phyloP scores from a whole-genome alignment of 768 basidiomycete species.

The Dioszegia crocea region DNA sequence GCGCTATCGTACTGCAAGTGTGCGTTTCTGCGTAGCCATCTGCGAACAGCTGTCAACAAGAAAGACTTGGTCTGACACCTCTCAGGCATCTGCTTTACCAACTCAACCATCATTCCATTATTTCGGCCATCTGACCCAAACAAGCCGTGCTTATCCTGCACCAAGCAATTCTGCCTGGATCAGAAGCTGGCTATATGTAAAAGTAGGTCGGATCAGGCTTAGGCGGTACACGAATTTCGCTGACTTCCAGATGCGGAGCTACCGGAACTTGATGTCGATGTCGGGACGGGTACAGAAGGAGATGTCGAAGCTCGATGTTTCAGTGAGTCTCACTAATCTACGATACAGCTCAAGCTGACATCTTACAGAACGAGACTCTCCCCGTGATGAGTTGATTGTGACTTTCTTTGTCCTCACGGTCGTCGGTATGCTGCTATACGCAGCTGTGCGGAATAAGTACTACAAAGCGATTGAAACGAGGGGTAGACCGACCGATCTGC shows the following conservation, averaged over 20 bases:
- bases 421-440: conserved; percentile 75
- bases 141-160: conserved; percentile 88
- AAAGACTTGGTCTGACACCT: neutral
- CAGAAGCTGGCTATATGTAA: conserved; percentile 75
- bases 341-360: neutral
- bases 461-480: conserved; percentile 42
- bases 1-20: conserved; percentile 50
- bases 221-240: neutral
- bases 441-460: conserved; percentile 58
- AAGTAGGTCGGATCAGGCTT: conserved; percentile 22
- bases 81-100: conserved; percentile 85
- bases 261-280: conserved; percentile 85
- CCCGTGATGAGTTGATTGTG: conserved; percentile 89
- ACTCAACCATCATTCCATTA: conserved; percentile 78
- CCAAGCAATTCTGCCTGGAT: conserved; percentile 91
- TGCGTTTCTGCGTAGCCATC: conserved; percentile 12
- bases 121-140: conserved; percentile 75
- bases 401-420: conserved; percentile 84
- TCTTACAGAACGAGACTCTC: conserved; percentile 78
- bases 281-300: conserved; percentile 88
- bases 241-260: conserved; percentile 51
- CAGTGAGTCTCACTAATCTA: conserved; percentile 59
- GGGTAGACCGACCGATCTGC: conserved; percentile 46
- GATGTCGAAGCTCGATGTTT: conserved; percentile 95
- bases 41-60: neutral